Percentiles rank a stretch among this genome's conserved stretches.
These are phyloP conservation scores for Coccomyxa sp. DNA, from an alignment of 139 green algal genomes.

Conservation along the genomic window DNA sequence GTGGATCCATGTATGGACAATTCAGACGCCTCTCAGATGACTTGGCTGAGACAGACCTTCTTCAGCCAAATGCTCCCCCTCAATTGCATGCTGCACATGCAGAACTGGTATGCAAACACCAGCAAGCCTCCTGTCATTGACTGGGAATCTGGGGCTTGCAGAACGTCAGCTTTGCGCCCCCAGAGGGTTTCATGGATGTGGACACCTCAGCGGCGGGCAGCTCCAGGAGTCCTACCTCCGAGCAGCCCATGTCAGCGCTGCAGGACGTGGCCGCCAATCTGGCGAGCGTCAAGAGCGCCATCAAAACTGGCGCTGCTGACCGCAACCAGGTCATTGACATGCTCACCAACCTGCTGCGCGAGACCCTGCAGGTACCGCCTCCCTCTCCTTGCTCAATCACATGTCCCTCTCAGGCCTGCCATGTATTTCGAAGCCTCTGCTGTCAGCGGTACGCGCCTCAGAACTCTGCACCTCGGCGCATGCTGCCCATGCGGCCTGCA, in stretches of 20 bases:
- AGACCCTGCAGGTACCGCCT: neutral
- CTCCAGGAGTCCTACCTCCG: neutral
- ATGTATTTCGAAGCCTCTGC: neutral
- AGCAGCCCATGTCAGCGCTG: neutral
- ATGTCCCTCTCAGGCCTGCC: neutral
- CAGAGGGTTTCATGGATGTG: neutral
- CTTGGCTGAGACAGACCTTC: too few relatives aligned
- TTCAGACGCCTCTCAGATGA: too few relatives aligned
- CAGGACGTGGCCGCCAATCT: neutral
- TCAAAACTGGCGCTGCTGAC: neutral
- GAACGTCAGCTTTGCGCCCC: neutral
- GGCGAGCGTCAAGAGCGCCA: conserved; percentile 1
- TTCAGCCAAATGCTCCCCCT: too few relatives aligned
- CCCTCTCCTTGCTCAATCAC: neutral
- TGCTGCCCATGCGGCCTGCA: neutral
- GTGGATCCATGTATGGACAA: too few relatives aligned
- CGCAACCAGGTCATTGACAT: conserved; percentile 5
- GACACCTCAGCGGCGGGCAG: neutral
- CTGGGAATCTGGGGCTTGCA: neutral
- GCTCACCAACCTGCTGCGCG: neutral
- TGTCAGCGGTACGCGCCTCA: neutral
- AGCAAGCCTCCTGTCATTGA: too few relatives aligned
- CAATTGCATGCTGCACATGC: too few relatives aligned
- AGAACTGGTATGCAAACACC: too few relatives aligned
- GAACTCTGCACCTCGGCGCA: neutral